Conservation (phyloP, 768 basidiomycete species). For the Phlegmacium glaucopus region DNA sequence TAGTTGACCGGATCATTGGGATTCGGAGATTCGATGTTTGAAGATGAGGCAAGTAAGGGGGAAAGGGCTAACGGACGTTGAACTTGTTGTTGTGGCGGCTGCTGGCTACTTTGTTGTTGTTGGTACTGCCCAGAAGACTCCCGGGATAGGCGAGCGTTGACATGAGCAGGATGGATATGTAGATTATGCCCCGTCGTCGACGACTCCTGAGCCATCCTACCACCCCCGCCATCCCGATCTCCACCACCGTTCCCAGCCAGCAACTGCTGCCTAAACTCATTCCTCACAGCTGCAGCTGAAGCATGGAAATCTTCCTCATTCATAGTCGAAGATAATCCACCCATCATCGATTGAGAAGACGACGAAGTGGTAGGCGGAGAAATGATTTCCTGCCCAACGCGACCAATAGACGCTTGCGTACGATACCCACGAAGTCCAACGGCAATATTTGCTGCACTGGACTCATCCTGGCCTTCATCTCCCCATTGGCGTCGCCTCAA, state of each 20-base stretch:
- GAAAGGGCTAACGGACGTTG: constrained; percentile 13
- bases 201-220: constrained; percentile 1
- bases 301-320: constrained; percentile 38
- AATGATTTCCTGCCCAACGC: constrained; percentile 15
- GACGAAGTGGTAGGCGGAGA: constrained; percentile 11
- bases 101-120: constrained; percentile 8
- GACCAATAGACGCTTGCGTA: constrained; percentile 29
- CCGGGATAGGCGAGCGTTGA: constrained; percentile 24
- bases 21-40: constrained; percentile 12
- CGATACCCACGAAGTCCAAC: constrained; percentile 42
- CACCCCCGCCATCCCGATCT: constrained; percentile 1
- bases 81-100: constrained; percentile 16
- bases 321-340: constrained; percentile 16
- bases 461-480: constrained; percentile 12
- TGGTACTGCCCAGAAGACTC: constrained; percentile 10
- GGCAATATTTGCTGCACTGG: constrained; percentile 27
- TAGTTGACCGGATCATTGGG: constrained; percentile 15
- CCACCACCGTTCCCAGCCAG: constrained; percentile 2
- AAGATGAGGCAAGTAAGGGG: constrained; percentile 9
- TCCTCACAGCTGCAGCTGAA: constrained; percentile 6
- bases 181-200: constrained; percentile 12
- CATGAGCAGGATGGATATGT: constrained; percentile 23
- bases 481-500: constrained; percentile 21
- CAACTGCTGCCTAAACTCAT: constrained; percentile 6
- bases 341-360: constrained; percentile 8